Base-by-base conservation (phyloP, 2,329 filamentous ascomycete species). In the Sphaerulina vaccinii region DNA sequence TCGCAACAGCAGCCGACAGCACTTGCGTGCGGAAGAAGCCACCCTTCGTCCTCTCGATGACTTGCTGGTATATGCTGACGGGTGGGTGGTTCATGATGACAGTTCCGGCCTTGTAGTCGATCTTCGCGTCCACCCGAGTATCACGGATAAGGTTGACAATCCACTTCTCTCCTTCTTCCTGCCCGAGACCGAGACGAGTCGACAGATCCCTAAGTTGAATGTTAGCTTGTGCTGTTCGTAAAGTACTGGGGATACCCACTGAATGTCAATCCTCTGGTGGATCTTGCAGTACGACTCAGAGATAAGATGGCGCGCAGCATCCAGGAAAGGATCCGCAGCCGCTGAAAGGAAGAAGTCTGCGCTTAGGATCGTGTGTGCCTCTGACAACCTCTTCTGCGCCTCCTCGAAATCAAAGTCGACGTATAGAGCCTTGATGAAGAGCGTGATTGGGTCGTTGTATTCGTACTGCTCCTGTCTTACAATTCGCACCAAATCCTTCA, bases 201-300 rank as follows among this genome's bases (percentile, higher is more conserved):
- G 90, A 96, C 54, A 99, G 83, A 66, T 97, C 93, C 74, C 82
- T 85, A 18, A 21, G 57, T 3, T 7, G 36, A 2, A 23, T 62
- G 56, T 58, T 58, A 59, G 67, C 18, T n/a, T n/a, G n/a, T n/a
- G 11, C 22, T 37, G 15, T 3, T 41, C 9, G 22, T 22, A 10
- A n/a, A 15, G 15, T 33, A n/a, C 33, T 27, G 15, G 22, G 7
- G 71, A 79, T 66, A 85, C 82, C 91, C 90, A 49, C 45, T 41
- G 45, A 72, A 99, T 97, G 72, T 97, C 92, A 71, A 99, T 99
- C 65, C 92, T 83, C 70, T 95, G 90, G 74, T 97, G 95, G 71
- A 99, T 99, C 83, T 97, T 97, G 88, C 93, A 99, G 82, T 99
- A 99, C 72, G 85, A 90, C 79, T 99, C 93, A 49, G 92, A 97